Evolutionary conservation across 2,329 filamentous ascomycete genomes (phyloP).

Genomic region (Colletotrichum camelliae): DNA sequence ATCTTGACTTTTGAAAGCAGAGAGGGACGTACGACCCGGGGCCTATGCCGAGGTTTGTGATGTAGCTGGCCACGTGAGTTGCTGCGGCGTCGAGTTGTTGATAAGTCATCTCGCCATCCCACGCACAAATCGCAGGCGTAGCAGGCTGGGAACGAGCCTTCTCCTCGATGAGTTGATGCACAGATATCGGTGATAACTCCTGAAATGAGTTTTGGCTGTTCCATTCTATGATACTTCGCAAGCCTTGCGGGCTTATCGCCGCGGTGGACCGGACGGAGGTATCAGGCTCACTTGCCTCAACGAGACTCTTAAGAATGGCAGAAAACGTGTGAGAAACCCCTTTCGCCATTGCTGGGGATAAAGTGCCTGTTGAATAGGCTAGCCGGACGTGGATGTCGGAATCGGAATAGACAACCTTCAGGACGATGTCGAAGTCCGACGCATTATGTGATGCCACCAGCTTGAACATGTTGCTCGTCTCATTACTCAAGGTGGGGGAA

Average conservation of each 20-base stretch:
- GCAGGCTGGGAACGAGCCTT: constrained; percentile 7
- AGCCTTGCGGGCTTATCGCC: background rate
- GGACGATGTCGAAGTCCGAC: constrained; percentile 7
- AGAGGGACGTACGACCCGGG: constrained; percentile 27
- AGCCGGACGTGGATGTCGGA: background rate
- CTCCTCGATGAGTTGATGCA: constrained; percentile 27
- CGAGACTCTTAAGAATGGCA: background rate
- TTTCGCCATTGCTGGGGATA: background rate
- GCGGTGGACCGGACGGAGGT: background rate
- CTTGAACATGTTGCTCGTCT: background rate
- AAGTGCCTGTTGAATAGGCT: background rate
- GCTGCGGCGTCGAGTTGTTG: constrained; percentile 1
- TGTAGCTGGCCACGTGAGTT: background rate
- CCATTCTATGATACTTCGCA: background rate
- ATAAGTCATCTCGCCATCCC: constrained; percentile 21
- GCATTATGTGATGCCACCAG: background rate
- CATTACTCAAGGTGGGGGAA: background rate
- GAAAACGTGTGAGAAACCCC: constrained; percentile 2
- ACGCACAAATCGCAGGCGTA: constrained; percentile 24
- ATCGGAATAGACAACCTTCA: constrained; percentile 4
- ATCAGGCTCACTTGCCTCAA: background rate
- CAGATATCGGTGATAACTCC: background rate
- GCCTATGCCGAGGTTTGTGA: constrained; percentile 22
- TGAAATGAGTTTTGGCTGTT: background rate
- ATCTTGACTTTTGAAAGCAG: constrained; percentile 32